Percentiles rank a stretch among this genome's conserved stretches.
Evolutionary conservation across 169 alveolate genomes (phyloP).

Genomic region (Amoebophrya sp.): DNA sequence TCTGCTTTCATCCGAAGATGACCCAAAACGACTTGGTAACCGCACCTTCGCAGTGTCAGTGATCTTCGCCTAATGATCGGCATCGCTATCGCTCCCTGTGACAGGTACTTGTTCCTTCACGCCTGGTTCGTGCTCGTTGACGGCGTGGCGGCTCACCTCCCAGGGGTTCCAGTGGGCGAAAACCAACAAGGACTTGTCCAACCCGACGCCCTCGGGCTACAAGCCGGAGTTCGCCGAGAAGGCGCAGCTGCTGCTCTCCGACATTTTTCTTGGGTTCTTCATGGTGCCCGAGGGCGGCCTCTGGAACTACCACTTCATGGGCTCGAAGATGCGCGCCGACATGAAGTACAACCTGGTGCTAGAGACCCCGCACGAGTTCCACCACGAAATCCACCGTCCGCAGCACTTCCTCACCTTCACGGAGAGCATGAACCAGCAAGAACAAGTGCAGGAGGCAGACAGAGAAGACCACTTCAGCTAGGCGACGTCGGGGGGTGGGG

Average conservation of each 20-base stretch:
- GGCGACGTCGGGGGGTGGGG: too few species aligned
- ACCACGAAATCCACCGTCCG: neutral
- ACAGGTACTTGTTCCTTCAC: slow-evolving; percentile 78
- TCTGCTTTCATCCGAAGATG: too few species aligned
- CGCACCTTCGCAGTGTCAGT: neutral
- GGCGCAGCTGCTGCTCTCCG: slow-evolving; percentile 89
- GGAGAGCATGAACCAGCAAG: neutral
- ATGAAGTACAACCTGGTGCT: slow-evolving; percentile 71
- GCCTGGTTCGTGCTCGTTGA: slow-evolving; percentile 92
- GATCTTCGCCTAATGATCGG: neutral
- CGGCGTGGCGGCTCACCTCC: slow-evolving; percentile 81
- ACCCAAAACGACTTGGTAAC: neutral
- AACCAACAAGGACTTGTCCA: slow-evolving; percentile 35
- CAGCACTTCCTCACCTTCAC: slow-evolving; percentile 2
- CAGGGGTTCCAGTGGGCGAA: slow-evolving; percentile 87
- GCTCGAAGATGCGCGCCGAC: slow-evolving; percentile 65
- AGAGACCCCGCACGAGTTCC: neutral
- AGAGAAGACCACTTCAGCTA: neutral
- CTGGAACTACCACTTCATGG: slow-evolving; percentile 99
- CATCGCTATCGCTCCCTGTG: neutral
- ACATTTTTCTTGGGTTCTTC: slow-evolving; percentile 92
- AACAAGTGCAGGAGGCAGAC: neutral
- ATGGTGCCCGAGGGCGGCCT: slow-evolving; percentile 95
- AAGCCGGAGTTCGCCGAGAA: slow-evolving; percentile 40
- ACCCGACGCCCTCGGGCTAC: slow-evolving; percentile 40